These are phyloP conservation scores for Akanthomyces muscarius DNA, from an alignment of 2,329 filamentous ascomycete genomes.

Conservation along the genomic window DNA sequence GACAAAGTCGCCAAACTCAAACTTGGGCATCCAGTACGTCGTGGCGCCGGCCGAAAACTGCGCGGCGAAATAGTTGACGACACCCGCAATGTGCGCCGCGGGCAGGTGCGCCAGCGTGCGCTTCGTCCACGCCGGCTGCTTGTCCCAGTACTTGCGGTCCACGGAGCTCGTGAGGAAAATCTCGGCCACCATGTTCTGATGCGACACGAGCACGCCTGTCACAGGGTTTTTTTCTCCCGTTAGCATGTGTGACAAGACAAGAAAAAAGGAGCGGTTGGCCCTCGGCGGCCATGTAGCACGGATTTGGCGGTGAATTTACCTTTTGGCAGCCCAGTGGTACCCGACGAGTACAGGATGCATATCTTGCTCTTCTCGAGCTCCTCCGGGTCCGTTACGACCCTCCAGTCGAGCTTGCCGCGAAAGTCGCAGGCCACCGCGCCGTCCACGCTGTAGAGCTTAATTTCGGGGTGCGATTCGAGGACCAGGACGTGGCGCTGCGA, in stretches of 20 bases:
- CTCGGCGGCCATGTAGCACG: not conserved
- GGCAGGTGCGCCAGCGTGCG: slow-evolving; percentile 42
- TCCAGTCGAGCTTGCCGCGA: slow-evolving; percentile 45
- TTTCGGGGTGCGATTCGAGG: slow-evolving; percentile 37
- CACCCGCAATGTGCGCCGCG: slow-evolving; percentile 43
- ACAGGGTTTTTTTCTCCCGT: not conserved
- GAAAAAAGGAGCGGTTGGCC: not conserved
- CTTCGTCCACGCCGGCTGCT: slow-evolving; percentile 27
- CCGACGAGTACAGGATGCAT: slow-evolving; percentile 46
- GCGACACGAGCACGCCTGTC: slow-evolving; percentile 40
- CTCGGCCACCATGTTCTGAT: slow-evolving; percentile 41
- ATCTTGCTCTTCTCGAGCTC: slow-evolving; percentile 39
- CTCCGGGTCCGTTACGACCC: slow-evolving; percentile 45
- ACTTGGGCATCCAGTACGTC: slow-evolving; percentile 61
- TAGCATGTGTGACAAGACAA: not conserved
- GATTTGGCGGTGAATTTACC: slow-evolving; percentile 22
- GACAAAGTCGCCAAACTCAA: slow-evolving; percentile 54
- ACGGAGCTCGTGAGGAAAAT: slow-evolving; percentile 29
- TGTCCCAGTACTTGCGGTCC: slow-evolving; percentile 28
- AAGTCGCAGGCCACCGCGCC: slow-evolving; percentile 26
- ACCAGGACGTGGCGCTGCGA: slow-evolving; percentile 45
- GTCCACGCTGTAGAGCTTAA: slow-evolving; percentile 27
- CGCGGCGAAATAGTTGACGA: slow-evolving; percentile 42
- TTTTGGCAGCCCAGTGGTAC: slow-evolving; percentile 47
- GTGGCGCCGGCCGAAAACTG: slow-evolving; percentile 39